Base-by-base conservation (phyloP, 2,329 filamentous ascomycete species). In the Aureobasidium sp. region DNA sequence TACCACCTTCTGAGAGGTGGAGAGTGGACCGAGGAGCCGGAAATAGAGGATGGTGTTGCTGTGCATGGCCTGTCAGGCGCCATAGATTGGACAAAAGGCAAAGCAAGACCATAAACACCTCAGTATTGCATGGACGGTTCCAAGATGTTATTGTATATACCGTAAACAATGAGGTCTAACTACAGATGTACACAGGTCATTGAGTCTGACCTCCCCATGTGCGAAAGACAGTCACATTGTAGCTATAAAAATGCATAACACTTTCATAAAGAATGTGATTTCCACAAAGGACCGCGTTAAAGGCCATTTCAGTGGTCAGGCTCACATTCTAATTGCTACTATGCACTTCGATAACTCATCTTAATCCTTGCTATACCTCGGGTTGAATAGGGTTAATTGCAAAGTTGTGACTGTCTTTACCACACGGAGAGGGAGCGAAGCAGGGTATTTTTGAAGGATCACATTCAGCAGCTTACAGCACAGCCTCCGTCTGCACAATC, bases 1-100 rank as follows among this genome's bases (percentile, higher is more conserved):
- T 62, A 64, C 30, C 68, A 70, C 52, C 63, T 79, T 67, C 64
- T 78, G 65, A 75, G 71, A 65, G 76, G 76, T 5, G 72, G 71
- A 36, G 63, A 58, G 25, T 49, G 55, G 50, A 52, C 44, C 37
- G 65, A 59, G 15, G 58, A 49, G 34, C 59, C 25, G 47, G 45
- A 44, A 27, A 10, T 45, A 45, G 41, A 36, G 47, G 49, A 54
- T 41, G 54, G 13, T 15, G 48, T 21, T 39, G 61, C 47, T 21
- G 59, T 44, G 3, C 34, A 34, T 16, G 59, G 44, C 9, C 37
- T 48, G 44, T 34, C 37, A 41, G 52, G 53, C 45, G 37, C 2
- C 32, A 36, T 58, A 34, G 47, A 48, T 30, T 63, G 58, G 53
- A 30, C 27, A 25, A 32, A 7, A 6, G n/a, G 49, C 16, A 30